phyloP scores from a whole-genome alignment of 176 grass and related monocot species.

The Phragmites australis region DNA sequence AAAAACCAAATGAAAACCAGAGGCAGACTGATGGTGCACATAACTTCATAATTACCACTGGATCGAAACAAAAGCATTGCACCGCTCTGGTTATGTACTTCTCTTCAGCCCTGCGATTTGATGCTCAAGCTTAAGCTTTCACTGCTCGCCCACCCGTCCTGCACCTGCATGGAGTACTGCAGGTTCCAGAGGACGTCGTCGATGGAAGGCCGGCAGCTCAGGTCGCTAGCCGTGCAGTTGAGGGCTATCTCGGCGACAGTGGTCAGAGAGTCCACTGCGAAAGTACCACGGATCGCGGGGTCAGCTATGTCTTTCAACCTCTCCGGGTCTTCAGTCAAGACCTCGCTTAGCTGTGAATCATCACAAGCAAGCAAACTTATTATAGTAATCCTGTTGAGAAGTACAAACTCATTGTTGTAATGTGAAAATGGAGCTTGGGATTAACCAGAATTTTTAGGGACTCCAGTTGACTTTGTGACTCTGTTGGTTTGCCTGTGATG shows the following conservation, averaged over 20 bases:
- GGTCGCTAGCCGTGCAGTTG: slow-evolving; percentile 55
- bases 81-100: background rate
- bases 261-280: slow-evolving; percentile 66
- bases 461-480: slow-evolving; percentile 54
- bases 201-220: slow-evolving; percentile 54
- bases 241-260: slow-evolving; percentile 64
- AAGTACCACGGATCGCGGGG: slow-evolving; percentile 53
- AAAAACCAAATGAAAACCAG: background rate
- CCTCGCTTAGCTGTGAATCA: slow-evolving; percentile 50
- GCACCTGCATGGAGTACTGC: slow-evolving; percentile 89
- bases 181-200: slow-evolving; percentile 91
- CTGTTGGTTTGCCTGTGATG: slow-evolving; percentile 69
- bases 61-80: background rate
- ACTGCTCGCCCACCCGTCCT: slow-evolving; percentile 90
- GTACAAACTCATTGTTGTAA: background rate
- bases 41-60: background rate
- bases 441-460: slow-evolving; percentile 62
- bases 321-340: slow-evolving; percentile 50
- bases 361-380: background rate
- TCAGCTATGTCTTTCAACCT: slow-evolving; percentile 62
- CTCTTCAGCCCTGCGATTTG: slow-evolving; percentile 19
- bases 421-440: slow-evolving; percentile 21
- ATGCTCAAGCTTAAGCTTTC: slow-evolving; percentile 65
- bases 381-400: background rate
- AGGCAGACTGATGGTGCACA: background rate